Conservation (phyloP, 805 yeast genomes). For the Debaryomyces hansenii region DNA sequence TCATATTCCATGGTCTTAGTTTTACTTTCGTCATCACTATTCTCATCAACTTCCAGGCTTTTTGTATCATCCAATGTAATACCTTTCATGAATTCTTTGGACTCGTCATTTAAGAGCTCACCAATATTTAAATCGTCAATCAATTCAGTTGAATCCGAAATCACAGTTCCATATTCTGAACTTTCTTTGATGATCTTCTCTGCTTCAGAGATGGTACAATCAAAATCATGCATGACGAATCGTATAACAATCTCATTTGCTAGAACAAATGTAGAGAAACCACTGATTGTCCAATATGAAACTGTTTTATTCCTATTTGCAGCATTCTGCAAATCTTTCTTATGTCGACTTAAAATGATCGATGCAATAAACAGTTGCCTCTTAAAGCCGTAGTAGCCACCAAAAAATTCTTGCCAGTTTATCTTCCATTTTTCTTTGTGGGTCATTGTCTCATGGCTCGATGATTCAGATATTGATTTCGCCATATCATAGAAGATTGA, state of each 20-base stretch:
- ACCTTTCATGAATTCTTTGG: constrained; percentile 8
- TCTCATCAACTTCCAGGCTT: background rate
- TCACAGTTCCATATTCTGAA: constrained; percentile 44
- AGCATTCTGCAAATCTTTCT: constrained; percentile 24
- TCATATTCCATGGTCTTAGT: background rate
- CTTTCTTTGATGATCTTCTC: constrained; percentile 49
- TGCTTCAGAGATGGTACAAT: constrained; percentile 40
- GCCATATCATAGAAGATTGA: constrained; percentile 57
- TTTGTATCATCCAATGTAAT: background rate
- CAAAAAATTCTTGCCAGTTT: constrained; percentile 45
- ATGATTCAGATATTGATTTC: constrained; percentile 32
- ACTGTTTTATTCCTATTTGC: constrained; percentile 43
- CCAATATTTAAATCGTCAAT: constrained; percentile 25
- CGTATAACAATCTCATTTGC: constrained; percentile 62
- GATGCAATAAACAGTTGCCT: constrained; percentile 54
- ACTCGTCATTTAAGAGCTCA: constrained; percentile 9
- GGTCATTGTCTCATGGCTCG: constrained; percentile 46
- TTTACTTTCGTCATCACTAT: background rate
- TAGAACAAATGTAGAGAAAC: constrained; percentile 57
- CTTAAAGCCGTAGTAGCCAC: constrained; percentile 62
- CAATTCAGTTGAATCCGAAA: constrained; percentile 32
- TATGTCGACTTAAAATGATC: constrained; percentile 35
- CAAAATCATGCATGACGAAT: constrained; percentile 48
- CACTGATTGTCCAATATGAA: constrained; percentile 59
- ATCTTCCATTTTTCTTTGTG: constrained; percentile 46